A percentile compares a stretch with the other conserved stretches of the same genome.
phyloP scores from a whole-genome alignment of 495 filamentous ascomycete genomes.

The Aspergillus avenaceus region DNA sequence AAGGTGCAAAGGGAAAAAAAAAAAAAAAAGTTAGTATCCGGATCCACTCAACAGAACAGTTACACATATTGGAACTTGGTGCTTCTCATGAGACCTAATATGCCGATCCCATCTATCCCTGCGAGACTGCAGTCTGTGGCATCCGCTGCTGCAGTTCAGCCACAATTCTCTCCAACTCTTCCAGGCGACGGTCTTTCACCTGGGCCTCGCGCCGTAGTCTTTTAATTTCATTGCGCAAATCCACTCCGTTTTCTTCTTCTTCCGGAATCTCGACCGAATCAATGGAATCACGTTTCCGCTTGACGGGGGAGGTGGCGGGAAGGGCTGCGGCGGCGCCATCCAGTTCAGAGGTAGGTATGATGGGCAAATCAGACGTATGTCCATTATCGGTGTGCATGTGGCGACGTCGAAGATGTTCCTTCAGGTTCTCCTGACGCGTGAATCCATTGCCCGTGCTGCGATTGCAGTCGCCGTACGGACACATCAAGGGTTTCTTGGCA shows the following conservation, averaged over 20 bases:
- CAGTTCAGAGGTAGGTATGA: slow-evolving; percentile 24
- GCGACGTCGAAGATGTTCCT: slow-evolving; percentile 85
- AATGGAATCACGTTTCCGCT: slow-evolving; percentile 45
- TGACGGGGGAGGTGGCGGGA: slow-evolving; percentile 22
- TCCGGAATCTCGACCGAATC: slow-evolving; percentile 25
- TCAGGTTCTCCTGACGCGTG: slow-evolving; percentile 83
- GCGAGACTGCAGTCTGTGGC: slow-evolving; percentile 24
- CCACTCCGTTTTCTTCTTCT: slow-evolving; percentile 39
- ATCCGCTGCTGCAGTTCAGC: slow-evolving; percentile 40
- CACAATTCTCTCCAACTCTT: slow-evolving; percentile 44
- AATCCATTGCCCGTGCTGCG: slow-evolving; percentile 77
- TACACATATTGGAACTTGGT: neutral
- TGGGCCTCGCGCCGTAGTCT: slow-evolving; percentile 52
- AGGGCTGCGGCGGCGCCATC: slow-evolving; percentile 25
- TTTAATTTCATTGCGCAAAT: slow-evolving; percentile 55
- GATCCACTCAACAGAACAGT: neutral
- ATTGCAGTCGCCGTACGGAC: slow-evolving; percentile 82
- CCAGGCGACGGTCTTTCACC: slow-evolving; percentile 45
- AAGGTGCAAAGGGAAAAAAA: neutral
- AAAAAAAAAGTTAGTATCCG: neutral
- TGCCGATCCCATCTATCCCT: slow-evolving; percentile 8
- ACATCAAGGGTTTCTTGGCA: slow-evolving; percentile 76
- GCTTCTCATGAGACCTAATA: slow-evolving; percentile 1
- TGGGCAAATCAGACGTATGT: slow-evolving; percentile 32
- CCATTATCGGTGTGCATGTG: slow-evolving; percentile 55